Percentiles rank a stretch among this genome's conserved stretches.
Conservation (phyloP, 2,329 filamentous ascomycete genomes). For the Magnaporthales sp. region DNA sequence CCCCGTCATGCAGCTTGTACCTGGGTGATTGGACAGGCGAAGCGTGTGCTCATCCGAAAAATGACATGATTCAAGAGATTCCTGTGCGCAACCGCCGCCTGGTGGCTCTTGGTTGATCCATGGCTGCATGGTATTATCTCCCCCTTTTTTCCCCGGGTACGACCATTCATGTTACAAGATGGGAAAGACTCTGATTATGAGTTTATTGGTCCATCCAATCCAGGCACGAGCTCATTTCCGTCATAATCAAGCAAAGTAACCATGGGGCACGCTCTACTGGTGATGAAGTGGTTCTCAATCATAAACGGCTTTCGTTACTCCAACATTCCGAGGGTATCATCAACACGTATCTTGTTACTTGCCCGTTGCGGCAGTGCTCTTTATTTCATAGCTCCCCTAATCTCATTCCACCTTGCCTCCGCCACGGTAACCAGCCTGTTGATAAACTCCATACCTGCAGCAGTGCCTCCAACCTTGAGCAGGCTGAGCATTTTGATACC, state of each 20-base stretch:
- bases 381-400: conserved; percentile 28
- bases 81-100: background rate
- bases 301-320: background rate
- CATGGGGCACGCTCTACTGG: background rate
- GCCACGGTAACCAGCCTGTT: conserved; percentile 50
- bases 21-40: background rate
- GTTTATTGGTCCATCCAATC: background rate
- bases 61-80: background rate
- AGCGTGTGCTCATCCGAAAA: background rate
- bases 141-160: background rate
- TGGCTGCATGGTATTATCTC: background rate
- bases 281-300: background rate
- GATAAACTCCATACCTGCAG: conserved; percentile 56
- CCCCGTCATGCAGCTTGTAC: background rate
- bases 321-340: background rate
- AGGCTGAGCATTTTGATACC: conserved; percentile 56
- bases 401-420: conserved; percentile 55
- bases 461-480: conserved; percentile 75
- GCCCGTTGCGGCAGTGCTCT: background rate
- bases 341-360: background rate
- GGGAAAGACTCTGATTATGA: background rate
- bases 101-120: background rate
- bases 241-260: background rate
- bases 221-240: background rate
- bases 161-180: background rate